A percentile compares a stretch with the other conserved stretches of the same genome.
phyloP scores from a whole-genome alignment of 768 basidiomycete species.

The Mycena sanguinolenta region DNA sequence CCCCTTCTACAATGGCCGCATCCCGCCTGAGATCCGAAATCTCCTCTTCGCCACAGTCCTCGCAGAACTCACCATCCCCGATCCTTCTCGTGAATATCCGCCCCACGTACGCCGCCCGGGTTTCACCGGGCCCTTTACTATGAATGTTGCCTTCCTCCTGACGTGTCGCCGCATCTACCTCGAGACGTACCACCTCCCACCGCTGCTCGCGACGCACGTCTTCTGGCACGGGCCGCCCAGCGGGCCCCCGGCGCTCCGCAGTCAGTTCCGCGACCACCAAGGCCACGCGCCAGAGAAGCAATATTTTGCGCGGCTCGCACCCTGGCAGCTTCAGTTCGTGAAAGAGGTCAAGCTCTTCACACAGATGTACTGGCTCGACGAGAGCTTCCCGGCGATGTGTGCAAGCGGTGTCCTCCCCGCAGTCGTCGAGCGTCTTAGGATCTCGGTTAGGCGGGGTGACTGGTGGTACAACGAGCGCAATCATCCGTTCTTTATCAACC shows the following conservation, averaged over 20 bases:
- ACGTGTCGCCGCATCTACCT: slow-evolving; percentile 26
- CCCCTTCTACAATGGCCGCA: slow-evolving; percentile 23
- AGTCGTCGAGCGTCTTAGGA: slow-evolving; percentile 15
- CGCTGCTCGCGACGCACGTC: slow-evolving; percentile 13
- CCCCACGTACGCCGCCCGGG: not conserved
- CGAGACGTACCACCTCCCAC: slow-evolving; percentile 29
- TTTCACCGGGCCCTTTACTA: not conserved
- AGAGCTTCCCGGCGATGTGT: slow-evolving; percentile 2
- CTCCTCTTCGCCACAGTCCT: slow-evolving; percentile 15
- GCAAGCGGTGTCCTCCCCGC: not conserved
- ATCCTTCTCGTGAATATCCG: slow-evolving; percentile 2
- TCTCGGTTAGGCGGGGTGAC: slow-evolving; percentile 13
- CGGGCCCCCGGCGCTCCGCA: slow-evolving; percentile 3
- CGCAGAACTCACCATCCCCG: slow-evolving; percentile 14
- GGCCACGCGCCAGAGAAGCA: slow-evolving; percentile 1
- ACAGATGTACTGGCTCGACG: slow-evolving; percentile 28
- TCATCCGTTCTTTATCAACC: slow-evolving; percentile 18
- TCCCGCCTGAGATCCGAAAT: slow-evolving; percentile 25
- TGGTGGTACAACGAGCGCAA: slow-evolving; percentile 22
- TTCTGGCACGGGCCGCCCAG: slow-evolving; percentile 16
- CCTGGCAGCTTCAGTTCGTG: slow-evolving; percentile 10
- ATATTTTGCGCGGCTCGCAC: slow-evolving; percentile 14
- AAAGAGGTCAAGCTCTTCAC: slow-evolving; percentile 15
- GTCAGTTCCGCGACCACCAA: slow-evolving; percentile 13
- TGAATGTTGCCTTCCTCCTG: slow-evolving; percentile 7